These are phyloP conservation scores for Alternaria gansuensis DNA, from an alignment of 2,329 filamentous ascomycete genomes.

Conservation along the genomic window DNA sequence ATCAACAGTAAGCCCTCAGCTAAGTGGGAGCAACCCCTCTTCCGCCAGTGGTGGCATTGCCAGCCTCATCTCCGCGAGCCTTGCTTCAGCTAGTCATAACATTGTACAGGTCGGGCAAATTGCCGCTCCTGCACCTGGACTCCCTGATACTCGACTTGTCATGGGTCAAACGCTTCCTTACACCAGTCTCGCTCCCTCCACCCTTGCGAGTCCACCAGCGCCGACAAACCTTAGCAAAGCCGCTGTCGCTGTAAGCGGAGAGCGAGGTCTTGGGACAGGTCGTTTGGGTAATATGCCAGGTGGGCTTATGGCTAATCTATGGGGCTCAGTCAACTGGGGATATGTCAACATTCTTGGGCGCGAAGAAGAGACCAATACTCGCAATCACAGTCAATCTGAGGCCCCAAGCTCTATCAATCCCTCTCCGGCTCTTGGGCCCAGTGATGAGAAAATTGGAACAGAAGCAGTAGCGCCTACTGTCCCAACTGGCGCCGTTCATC, in stretches of 20 bases:
- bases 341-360: constrained; percentile 69
- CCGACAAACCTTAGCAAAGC: constrained; percentile 86
- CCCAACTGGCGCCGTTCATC: constrained; percentile 52
- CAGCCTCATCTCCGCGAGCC: constrained; percentile 84
- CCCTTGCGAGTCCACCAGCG: constrained; percentile 82
- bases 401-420: constrained; percentile 48
- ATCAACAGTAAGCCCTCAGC: constrained; percentile 65
- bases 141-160: constrained; percentile 50
- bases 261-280: constrained; percentile 73
- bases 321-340: constrained; percentile 88
- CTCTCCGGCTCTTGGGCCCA: constrained; percentile 31
- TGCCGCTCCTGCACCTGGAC: constrained; percentile 46
- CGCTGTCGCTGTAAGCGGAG: constrained; percentile 81
- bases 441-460: constrained; percentile 29
- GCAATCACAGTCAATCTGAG: constrained; percentile 44
- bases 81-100: constrained; percentile 74
- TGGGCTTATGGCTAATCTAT: constrained; percentile 89
- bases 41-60: constrained; percentile 74
- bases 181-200: constrained; percentile 79
- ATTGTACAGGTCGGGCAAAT: constrained; percentile 72
- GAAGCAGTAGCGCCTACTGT: constrained; percentile 25
- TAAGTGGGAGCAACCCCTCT: constrained; percentile 53
- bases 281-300: constrained; percentile 75
- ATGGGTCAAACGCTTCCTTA: constrained; percentile 59
- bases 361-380: constrained; percentile 57